Evolutionary conservation across 2,329 filamentous ascomycete species (phyloP).

Genomic region (Trichoderma koningiopsis): DNA sequence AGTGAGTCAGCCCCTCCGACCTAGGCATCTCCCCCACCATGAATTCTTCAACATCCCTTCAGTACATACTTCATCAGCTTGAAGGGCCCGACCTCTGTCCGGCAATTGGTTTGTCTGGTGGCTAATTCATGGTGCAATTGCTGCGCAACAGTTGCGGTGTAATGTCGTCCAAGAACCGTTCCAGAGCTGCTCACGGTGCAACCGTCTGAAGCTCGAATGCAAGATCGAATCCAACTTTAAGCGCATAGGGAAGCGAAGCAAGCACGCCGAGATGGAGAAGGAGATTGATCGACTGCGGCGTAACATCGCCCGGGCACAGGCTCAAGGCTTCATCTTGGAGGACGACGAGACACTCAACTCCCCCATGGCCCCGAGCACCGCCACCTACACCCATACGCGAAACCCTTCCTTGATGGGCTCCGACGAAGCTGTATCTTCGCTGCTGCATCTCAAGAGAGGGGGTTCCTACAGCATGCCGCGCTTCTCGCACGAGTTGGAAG

Average conservation of each 20-base stretch:
- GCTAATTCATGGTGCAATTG: slow-evolving; percentile 16
- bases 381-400: slow-evolving; percentile 60
- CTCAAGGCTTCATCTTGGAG: slow-evolving; percentile 59
- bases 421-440: slow-evolving; percentile 67
- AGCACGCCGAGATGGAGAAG: slow-evolving; percentile 84
- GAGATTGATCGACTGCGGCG: slow-evolving; percentile 72
- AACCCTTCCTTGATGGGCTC: slow-evolving; percentile 68
- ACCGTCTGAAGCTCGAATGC: slow-evolving; percentile 77
- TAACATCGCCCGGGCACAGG: slow-evolving; percentile 60
- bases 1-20: slow-evolving; percentile 52
- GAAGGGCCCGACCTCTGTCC: background rate
- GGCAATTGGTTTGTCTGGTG: slow-evolving; percentile 12
- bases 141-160: slow-evolving; percentile 66
- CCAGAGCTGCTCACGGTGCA: slow-evolving; percentile 74
- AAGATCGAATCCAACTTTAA: slow-evolving; percentile 75
- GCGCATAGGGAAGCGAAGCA: slow-evolving; percentile 77
- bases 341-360: slow-evolving; percentile 62
- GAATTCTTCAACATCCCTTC: background rate
- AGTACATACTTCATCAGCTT: background rate
- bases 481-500: slow-evolving; percentile 63
- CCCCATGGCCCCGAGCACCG: slow-evolving; percentile 55
- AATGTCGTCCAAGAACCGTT: slow-evolving; percentile 83
- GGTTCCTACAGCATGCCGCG: slow-evolving; percentile 63
- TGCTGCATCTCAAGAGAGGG: slow-evolving; percentile 67
- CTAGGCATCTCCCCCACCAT: slow-evolving; percentile 12